A percentile compares a stretch with the other conserved stretches of the same genome.
These are phyloP conservation scores for Harrya chromipes DNA, from an alignment of 768 basidiomycete genomes.

Conservation along the genomic window DNA sequence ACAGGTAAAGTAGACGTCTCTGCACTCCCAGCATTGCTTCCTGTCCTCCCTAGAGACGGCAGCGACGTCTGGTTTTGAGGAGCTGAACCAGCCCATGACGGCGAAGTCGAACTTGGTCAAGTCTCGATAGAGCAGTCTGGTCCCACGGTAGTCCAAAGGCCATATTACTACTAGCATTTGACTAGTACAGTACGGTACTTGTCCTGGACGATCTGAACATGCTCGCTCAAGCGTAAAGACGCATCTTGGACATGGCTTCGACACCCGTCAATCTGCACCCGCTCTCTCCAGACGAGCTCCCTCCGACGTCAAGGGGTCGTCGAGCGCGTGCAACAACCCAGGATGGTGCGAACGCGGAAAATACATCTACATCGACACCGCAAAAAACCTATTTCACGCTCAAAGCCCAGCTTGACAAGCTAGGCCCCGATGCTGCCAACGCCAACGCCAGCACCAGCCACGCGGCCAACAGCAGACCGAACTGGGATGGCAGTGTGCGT, in stretches of 20 bases:
- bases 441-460: slow-evolving; percentile 10
- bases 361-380: slow-evolving; percentile 21
- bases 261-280: slow-evolving; percentile 73
- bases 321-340: slow-evolving; percentile 40
- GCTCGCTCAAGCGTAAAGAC: slow-evolving; percentile 3
- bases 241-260: slow-evolving; percentile 25
- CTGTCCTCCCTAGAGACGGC: slow-evolving; percentile 61
- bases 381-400: slow-evolving; percentile 57
- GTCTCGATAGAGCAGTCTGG: slow-evolving; percentile 5
- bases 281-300: slow-evolving; percentile 54
- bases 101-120: background rate
- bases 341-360: slow-evolving; percentile 26
- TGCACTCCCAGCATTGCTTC: slow-evolving; percentile 77
- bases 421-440: slow-evolving; percentile 30
- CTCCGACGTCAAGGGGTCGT: slow-evolving; percentile 40
- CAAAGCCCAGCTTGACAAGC: slow-evolving; percentile 56
- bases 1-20: slow-evolving; percentile 85
- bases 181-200: too few species aligned
- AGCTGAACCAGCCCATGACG: slow-evolving; percentile 37
- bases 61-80: slow-evolving; percentile 36
- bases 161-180: too few species aligned
- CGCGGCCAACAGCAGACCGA: slow-evolving; percentile 15
- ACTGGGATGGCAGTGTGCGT: slow-evolving; percentile 56
- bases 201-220: slow-evolving; percentile 1
- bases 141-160: slow-evolving; percentile 12